A percentile compares a stretch with the other conserved stretches of the same genome.
phyloP scores from a whole-genome alignment of 306 rosid species.

The Lathyrus sativus region DNA sequence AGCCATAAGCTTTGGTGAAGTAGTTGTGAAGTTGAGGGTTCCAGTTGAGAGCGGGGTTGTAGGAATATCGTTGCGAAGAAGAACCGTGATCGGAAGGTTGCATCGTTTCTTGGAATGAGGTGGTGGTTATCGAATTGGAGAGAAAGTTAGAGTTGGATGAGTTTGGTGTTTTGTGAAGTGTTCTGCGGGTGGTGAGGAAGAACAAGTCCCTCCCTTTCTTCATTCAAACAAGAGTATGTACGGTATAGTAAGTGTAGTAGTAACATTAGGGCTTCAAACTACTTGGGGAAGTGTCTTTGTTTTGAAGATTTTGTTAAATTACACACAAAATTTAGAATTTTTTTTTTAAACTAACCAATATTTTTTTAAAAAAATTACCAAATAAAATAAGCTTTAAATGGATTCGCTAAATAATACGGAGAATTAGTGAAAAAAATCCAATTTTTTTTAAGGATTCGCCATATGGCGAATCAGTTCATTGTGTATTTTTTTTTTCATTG shows the following conservation, averaged over 20 bases:
- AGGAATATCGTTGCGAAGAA: conserved; percentile 59
- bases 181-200: conserved; percentile 18
- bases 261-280: no score
- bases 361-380: no score
- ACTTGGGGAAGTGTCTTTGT: no score
- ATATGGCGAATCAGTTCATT: no score
- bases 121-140: not conserved
- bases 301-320: no score
- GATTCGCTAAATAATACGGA: no score
- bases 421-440: no score
- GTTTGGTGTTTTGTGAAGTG: conserved; percentile 39
- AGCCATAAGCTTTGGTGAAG: conserved; percentile 74
- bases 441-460: no score
- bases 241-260: not conserved
- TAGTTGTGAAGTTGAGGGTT: conserved; percentile 63
- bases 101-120: conserved; percentile 47
- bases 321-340: no score
- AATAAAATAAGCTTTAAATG: no score
- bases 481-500: no score
- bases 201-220: conserved; percentile 66
- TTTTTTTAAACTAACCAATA: no score
- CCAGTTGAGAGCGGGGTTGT: conserved; percentile 68
- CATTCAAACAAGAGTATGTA: conserved; percentile 65
- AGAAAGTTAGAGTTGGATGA: not conserved
- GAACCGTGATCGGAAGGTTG: conserved; percentile 24